These are phyloP conservation scores for Ceratonia siliqua DNA, from an alignment of 306 rosid genomes.

Conservation along the genomic window DNA sequence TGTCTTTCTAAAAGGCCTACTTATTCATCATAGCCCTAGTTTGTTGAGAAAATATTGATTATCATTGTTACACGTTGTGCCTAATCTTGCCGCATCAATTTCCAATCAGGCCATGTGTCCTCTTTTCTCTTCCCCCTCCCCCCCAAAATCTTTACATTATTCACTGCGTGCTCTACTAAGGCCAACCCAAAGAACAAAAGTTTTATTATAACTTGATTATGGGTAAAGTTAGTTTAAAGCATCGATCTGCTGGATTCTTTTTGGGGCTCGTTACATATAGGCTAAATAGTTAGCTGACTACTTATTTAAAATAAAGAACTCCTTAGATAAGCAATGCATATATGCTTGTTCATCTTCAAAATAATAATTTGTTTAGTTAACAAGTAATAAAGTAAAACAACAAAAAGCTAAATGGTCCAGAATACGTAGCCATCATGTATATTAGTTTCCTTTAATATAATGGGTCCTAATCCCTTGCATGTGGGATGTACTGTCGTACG, in stretches of 20 bases:
- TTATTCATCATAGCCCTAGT: not conserved
- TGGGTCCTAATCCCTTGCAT: constrained; percentile 5
- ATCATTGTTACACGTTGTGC: constrained; percentile 5
- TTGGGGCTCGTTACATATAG: no score
- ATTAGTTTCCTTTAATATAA: constrained; percentile 14
- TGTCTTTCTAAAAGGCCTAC: constrained; percentile 9
- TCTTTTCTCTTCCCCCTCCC: not conserved
- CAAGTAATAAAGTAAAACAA: not conserved
- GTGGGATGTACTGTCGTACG: constrained; percentile 12
- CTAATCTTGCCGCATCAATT: constrained; percentile 1
- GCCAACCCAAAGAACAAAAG: not conserved
- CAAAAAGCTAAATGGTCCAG: not conserved
- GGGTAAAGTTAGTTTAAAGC: not conserved
- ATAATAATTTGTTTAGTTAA: not conserved
- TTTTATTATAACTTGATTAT: not conserved
- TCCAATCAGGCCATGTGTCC: not conserved
- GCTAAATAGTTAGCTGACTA: no score
- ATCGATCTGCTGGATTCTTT: not conserved
- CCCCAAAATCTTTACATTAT: not conserved
- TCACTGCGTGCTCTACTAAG: not conserved
- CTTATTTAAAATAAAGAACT: not conserved
- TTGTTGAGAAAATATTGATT: constrained; percentile 18
- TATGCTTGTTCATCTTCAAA: not conserved
- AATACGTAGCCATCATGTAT: not conserved
- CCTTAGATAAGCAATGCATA: not conserved